Base-by-base conservation (phyloP, 345 rosid species). In the Rhodomyrtus tomentosa region DNA sequence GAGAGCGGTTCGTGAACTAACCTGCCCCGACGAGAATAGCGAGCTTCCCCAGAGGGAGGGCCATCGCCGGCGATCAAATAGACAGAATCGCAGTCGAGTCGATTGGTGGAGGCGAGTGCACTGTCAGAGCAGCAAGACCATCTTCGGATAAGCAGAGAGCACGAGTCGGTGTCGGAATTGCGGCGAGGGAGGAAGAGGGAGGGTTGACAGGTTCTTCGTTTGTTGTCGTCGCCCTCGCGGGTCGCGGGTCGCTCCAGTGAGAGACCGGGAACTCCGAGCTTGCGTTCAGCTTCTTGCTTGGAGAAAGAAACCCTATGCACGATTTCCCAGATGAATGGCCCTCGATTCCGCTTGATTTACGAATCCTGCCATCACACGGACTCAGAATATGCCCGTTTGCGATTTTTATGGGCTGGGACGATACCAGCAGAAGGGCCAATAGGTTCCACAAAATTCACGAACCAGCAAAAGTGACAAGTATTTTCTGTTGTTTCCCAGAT, bases 11-110 rank as follows among this genome's bases (percentile, higher is more conserved):
- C 51, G 81, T n/a, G 32, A 6, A 87, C 89, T 48, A 15, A 93
- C 95, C 95, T 89, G 94, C 95, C 12, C 95, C 94, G 80, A 90
- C 87, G 88, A 92, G 90, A 84, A 93, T 84, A 42, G 90, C 85
- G 83, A 93, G 51, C 92, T 93, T 92, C 87, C 92, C 94, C n/a
- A 93, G 56, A 25, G 95, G 84, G 51, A 92, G 90, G 82, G 94
- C 92, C 95, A 91, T 92, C 58, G 88, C 80, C 45, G 49, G n/a
- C 25, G 29, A 5, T 16, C 55, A 50, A 18, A 76, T 3, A 18
- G 68, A 40, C 72, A 36, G 58, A 74, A 16, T 21, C 25, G 32
- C 68, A 21, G 53, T 50, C 38, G 51, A 42, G 49, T 29, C 81
- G 81, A 72, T 8, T 14, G 76, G 76, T 42, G 76, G 24, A 68